A percentile compares a stretch with the other conserved stretches of the same genome.
Evolutionary conservation across 306 rosid species (phyloP).

Genomic region (Chamaecrista fasciculata): DNA sequence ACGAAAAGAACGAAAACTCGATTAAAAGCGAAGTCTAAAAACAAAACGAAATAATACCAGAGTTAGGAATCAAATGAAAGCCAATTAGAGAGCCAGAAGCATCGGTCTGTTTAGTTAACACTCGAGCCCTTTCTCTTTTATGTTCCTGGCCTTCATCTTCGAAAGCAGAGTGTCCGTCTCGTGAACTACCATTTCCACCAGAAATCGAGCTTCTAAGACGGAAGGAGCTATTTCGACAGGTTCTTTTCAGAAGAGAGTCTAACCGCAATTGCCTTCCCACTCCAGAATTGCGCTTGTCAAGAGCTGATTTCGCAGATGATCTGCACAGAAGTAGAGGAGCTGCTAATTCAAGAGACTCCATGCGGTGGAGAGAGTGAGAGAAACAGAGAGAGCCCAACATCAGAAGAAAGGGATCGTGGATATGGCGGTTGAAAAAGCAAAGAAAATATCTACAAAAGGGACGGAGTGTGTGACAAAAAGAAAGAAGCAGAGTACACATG

Average conservation of each 20-base stretch:
- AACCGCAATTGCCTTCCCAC: conserved; percentile 25
- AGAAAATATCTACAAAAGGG: neutral
- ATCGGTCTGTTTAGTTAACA: conserved; percentile 38
- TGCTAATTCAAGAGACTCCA: conserved; percentile 51
- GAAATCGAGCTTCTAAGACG: conserved; percentile 38
- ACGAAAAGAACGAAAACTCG: neutral
- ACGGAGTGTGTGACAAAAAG: conserved; percentile 1
- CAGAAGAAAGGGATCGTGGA: conserved; percentile 44
- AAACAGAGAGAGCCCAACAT: conserved; percentile 11
- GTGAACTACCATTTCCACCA: conserved; percentile 20
- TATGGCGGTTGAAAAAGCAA: conserved; percentile 7
- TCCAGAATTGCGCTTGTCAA: neutral
- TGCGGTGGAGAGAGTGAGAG: conserved; percentile 4
- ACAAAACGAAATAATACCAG: conserved; percentile 2
- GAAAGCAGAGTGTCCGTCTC: conserved; percentile 29
- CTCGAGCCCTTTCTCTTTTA: conserved; percentile 23
- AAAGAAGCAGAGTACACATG: conserved; percentile 23
- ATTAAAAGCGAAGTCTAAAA: neutral
- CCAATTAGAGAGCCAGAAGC: conserved; percentile 40
- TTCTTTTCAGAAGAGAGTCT: conserved; percentile 19
- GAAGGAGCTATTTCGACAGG: conserved; percentile 27
- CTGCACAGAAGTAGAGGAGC: conserved; percentile 30
- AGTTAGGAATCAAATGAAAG: conserved; percentile 27
- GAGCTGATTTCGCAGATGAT: conserved; percentile 18
- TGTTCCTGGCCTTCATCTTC: conserved; percentile 26